These are phyloP conservation scores for Ceratocystis alfenasii DNA, from an alignment of 2,329 filamentous ascomycete species.

Conservation along the genomic window DNA sequence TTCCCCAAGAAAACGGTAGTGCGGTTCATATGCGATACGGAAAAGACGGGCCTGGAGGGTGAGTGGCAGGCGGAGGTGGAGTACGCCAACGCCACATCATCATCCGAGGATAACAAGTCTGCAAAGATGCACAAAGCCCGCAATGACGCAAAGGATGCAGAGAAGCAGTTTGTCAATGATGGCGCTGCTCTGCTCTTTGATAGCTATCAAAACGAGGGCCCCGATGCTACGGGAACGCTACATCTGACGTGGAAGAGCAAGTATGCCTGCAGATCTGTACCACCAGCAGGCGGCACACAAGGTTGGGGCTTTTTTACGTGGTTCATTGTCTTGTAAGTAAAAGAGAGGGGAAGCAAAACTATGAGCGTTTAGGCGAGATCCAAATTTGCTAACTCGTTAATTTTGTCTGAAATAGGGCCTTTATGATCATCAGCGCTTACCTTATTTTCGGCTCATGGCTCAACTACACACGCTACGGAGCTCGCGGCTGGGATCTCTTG, in stretches of 20 bases:
- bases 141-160: conserved; percentile 29
- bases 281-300: conserved; percentile 35
- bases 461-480: conserved; percentile 95
- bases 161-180: conserved; percentile 43
- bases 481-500: conserved; percentile 85
- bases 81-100: conserved; percentile 30
- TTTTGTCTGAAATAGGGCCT: conserved; percentile 45
- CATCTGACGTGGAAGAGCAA: conserved; percentile 78
- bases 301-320: conserved; percentile 97
- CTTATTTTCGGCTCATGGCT: conserved; percentile 98
- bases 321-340: conserved; percentile 78
- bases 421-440: conserved; percentile 75
- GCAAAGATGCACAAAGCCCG: conserved; percentile 29
- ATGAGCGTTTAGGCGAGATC: background rate
- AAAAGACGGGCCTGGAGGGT: conserved; percentile 61
- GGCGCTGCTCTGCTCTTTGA: conserved; percentile 61
- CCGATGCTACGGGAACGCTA: conserved; percentile 49
- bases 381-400: conserved; percentile 24
- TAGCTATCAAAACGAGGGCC: conserved; percentile 52
- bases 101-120: background rate
- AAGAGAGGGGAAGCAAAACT: background rate
- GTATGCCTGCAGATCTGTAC: conserved; percentile 60
- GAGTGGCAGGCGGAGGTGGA: conserved; percentile 48
- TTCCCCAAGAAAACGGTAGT: conserved; percentile 63
- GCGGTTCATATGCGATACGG: conserved; percentile 69